Conservation (phyloP, 1,139 yeast genomes). For the Saccharomyces pastorianus region DNA sequence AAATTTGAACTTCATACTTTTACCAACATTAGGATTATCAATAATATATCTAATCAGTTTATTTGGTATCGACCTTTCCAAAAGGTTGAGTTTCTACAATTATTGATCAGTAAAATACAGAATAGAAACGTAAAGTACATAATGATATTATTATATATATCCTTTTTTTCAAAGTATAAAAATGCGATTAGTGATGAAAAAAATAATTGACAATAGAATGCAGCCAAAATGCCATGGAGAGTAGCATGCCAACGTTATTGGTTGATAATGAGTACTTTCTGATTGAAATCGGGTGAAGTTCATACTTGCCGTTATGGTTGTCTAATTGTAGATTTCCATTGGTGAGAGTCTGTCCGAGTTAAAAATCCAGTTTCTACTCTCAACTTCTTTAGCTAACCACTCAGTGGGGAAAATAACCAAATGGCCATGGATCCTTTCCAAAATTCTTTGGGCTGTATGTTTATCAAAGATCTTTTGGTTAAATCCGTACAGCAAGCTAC, state of each 20-base stretch:
- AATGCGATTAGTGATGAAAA: neutral
- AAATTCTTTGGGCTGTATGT: conserved; percentile 65
- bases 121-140: neutral
- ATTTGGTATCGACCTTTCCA: conserved; percentile 49
- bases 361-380: conserved; percentile 90
- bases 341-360: conserved; percentile 93
- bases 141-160: conserved; percentile 1
- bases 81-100: conserved; percentile 20
- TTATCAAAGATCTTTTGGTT: conserved; percentile 56
- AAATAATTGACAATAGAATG: neutral
- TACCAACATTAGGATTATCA: conserved; percentile 52
- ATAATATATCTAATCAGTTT: conserved; percentile 51
- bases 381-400: conserved; percentile 83
- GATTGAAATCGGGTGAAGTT: no score
- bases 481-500: conserved; percentile 26
- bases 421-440: conserved; percentile 77
- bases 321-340: conserved; percentile 77
- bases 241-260: no score
- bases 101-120: conserved; percentile 4
- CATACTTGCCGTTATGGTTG: neutral
- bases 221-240: no score
- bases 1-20: conserved; percentile 47
- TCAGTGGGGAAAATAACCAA: conserved; percentile 83
- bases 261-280: no score
- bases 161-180: neutral